A percentile compares a stretch with the other conserved stretches of the same genome.
These are phyloP conservation scores for Flaveria ramosissima DNA, from an alignment of 129 eudicot genomes.

Conservation along the genomic window DNA sequence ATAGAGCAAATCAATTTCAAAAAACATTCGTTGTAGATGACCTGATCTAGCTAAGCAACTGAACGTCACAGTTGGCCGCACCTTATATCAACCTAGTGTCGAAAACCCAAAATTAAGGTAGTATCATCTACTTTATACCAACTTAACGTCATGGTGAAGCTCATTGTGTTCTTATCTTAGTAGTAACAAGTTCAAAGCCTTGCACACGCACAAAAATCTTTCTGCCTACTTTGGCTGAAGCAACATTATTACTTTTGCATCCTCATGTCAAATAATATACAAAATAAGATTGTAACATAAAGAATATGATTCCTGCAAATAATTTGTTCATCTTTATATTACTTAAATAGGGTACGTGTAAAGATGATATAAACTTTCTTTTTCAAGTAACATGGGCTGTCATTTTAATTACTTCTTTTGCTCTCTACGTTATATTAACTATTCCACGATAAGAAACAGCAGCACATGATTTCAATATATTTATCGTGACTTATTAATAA, in stretches of 20 bases:
- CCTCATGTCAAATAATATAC: not conserved
- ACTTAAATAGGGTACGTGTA: conserved; percentile 25
- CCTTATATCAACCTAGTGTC: too few species aligned
- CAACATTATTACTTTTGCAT: not conserved
- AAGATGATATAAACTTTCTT: conserved; percentile 13
- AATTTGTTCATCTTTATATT: not conserved
- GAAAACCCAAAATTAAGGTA: too few species aligned
- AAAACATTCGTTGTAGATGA: too few species aligned
- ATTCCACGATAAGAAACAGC: conserved; percentile 7
- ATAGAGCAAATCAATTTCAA: too few species aligned
- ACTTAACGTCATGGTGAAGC: too few species aligned
- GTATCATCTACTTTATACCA: too few species aligned
- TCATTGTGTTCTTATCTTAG: too few species aligned
- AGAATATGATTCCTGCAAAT: conserved; percentile 7
- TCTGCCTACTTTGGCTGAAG: not conserved
- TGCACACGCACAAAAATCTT: not conserved
- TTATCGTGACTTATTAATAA: not conserved
- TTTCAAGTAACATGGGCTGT: conserved; percentile 37
- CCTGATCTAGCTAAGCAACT: too few species aligned
- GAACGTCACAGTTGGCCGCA: too few species aligned
- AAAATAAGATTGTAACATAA: not conserved
- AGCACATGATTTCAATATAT: conserved; percentile 1
- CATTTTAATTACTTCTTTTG: conserved; percentile 9
- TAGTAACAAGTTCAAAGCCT: too few species aligned
- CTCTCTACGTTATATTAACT: conserved; percentile 10